Conservation (phyloP, 805 yeast genomes). For the Cyberlindnera mrakii region DNA sequence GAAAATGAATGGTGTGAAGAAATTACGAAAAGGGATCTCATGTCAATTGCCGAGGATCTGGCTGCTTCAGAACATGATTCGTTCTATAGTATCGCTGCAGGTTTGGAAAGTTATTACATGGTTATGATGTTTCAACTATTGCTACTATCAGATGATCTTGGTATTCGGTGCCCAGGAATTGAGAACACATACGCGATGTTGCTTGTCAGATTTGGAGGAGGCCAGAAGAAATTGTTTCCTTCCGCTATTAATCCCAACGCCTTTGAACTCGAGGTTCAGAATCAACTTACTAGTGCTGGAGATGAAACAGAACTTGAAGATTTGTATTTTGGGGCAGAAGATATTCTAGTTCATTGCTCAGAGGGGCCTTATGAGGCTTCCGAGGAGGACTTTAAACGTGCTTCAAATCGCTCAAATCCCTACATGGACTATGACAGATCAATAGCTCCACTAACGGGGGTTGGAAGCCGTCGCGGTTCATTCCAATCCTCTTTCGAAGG, state of each 20-base stretch:
- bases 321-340: background rate
- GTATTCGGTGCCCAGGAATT: constrained; percentile 5
- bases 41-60: background rate
- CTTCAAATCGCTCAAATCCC: too few species aligned
- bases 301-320: background rate
- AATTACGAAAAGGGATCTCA: background rate
- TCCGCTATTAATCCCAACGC: background rate
- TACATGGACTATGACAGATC: too few species aligned
- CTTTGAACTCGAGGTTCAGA: background rate
- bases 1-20: background rate
- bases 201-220: background rate
- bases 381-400: too few species aligned
- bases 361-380: background rate
- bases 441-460: too few species aligned
- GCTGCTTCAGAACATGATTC: background rate
- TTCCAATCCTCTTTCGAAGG: background rate
- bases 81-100: background rate
- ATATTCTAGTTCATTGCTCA: background rate
- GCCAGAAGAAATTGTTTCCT: background rate
- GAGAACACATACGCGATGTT: constrained; percentile 1
- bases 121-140: constrained; percentile 11
- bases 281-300: background rate
- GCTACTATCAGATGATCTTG: constrained; percentile 7
- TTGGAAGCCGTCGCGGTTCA: background rate
- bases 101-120: constrained; percentile 1